Base-by-base conservation (phyloP, 768 basidiomycete species). In the Agrocybe praecox region DNA sequence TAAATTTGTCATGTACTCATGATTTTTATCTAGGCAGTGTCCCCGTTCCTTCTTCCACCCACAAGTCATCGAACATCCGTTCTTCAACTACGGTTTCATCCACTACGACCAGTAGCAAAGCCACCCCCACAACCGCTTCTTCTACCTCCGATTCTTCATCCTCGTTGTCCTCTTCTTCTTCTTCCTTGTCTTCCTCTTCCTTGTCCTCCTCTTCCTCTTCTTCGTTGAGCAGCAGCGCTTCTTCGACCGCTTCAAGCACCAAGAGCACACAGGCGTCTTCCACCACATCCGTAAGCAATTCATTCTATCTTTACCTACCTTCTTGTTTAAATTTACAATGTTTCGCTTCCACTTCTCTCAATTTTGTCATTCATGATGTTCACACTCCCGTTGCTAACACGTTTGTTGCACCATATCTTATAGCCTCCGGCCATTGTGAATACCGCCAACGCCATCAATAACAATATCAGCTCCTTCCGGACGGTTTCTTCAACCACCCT, bases 391-490 rank as follows among this genome's bases (percentile, higher is more conserved):
- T 29, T 29, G 26, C 26, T 29, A 19, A 47, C 18, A 21, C 44
- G 29, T 19, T 46, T 11, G 45, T 33, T 40, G 49, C 48, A 58
- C 64, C 34, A 62, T 62, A 11, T n/a, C 59, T 6, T 59, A 54
- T 50, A 40, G 44, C 40, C 40, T 45, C 19, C 18, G n/a, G 46
- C 52, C 46, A 34, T 33, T 26, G 34, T 26, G 10, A 54, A 26
- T 46, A 54, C 49, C 12, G 18, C 17, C 33, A 56, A 59, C 15
- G 21, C 60, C 32, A 36, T 57, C 21, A 56, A 47, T 18, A 49
- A 24, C 10, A 45, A 19, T 22, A 63, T 64, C 18, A 71, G 59
- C 42, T 67, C 72, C 56, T 49, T 60, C 56, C 24, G 40, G 59
- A 18, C n/a, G 52, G 26, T 62, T 48, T 46, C 57, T 7, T 57